Base-by-base conservation (phyloP, 2,329 filamentous ascomycete genomes). In the Cercospora nicotianae region DNA sequence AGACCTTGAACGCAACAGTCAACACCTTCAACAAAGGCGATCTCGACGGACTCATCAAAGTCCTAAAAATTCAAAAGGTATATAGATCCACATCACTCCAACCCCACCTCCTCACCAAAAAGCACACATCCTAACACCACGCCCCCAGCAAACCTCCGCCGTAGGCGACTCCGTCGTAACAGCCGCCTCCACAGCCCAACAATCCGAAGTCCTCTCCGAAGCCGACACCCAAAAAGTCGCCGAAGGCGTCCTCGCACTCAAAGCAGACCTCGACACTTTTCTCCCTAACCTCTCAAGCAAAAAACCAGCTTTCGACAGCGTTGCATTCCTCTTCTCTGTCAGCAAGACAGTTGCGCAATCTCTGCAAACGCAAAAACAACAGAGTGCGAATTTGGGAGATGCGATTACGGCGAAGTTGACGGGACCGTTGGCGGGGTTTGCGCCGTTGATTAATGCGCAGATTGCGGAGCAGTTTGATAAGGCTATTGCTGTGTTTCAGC, bases 251-350 rank as follows among this genome's bases (percentile, higher is more conserved):
- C 60, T 71, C 39, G 39, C 63, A 16, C 69, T 69, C 45, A 45
- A 68, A 48, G 65, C 65, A 12, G 39, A 64, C 20, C 65, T 69
- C 31, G 60, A 66, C 6, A 60, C 59, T 16, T 69, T 71, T 33
- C 65, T 71, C 33, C 61, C 64, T 12, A 69, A 69, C 45, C 39
- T 69, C 28, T 58, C 67, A 12, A 39, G 26, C 33, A 66, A 69
- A 39, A 69, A 71, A 64, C 61, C 69, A 13, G 69, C 67, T 1
- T 71, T 71, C 53, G 67, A 71, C n/a, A 42, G 63, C 23, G 66
- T 71, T 7, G 28, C 66, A 5, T 59, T 26, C 0, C 18, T 69
- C 13, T 62, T 60, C 28, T 60, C 59, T 20, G 67, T 68, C 9
- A 63, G 63, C 20, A 64, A 65, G n/a, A 63, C 65, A 13, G 66